These are phyloP conservation scores for Cyberlindnera samutprakarnensis DNA, from an alignment of 805 yeast genomes.

Conservation along the genomic window DNA sequence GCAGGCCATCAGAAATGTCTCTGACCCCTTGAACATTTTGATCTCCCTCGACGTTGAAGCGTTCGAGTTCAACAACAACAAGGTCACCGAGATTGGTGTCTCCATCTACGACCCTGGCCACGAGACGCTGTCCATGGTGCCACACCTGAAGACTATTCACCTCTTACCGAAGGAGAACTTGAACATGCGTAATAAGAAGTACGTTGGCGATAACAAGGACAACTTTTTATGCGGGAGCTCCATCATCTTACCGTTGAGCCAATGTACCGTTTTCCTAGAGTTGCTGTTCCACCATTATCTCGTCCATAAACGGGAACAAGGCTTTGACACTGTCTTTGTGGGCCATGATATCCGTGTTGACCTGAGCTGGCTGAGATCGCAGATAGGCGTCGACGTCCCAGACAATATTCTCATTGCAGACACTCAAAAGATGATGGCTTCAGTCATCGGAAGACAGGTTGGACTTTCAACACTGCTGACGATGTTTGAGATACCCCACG, in stretches of 20 bases:
- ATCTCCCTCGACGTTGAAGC: constrained; percentile 53
- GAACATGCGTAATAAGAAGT: constrained; percentile 40
- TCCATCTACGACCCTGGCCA: constrained; percentile 48
- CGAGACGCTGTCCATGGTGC: constrained; percentile 32
- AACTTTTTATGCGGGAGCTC: constrained; percentile 46
- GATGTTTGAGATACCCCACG: constrained; percentile 44
- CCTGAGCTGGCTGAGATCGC: constrained; percentile 44
- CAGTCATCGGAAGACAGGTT: not conserved
- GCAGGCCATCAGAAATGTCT: too few relatives aligned
- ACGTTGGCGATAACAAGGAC: constrained; percentile 45
- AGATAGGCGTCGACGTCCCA: constrained; percentile 36
- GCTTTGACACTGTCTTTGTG: constrained; percentile 34
- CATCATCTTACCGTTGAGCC: constrained; percentile 28
- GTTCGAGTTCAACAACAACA: constrained; percentile 34
- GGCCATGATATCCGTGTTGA: constrained; percentile 58
- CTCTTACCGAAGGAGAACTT: constrained; percentile 38
- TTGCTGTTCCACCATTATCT: constrained; percentile 37
- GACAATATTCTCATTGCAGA: constrained; percentile 39
- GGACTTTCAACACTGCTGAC: constrained; percentile 38
- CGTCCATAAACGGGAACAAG: constrained; percentile 19
- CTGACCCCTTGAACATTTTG: too few relatives aligned
- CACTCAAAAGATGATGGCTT: constrained; percentile 32
- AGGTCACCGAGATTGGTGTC: constrained; percentile 51
- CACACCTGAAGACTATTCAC: constrained; percentile 34
- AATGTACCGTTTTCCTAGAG: constrained; percentile 34